Base-by-base conservation (phyloP, 2,329 filamentous ascomycete species). In the Rhynchosporium graminicola region DNA sequence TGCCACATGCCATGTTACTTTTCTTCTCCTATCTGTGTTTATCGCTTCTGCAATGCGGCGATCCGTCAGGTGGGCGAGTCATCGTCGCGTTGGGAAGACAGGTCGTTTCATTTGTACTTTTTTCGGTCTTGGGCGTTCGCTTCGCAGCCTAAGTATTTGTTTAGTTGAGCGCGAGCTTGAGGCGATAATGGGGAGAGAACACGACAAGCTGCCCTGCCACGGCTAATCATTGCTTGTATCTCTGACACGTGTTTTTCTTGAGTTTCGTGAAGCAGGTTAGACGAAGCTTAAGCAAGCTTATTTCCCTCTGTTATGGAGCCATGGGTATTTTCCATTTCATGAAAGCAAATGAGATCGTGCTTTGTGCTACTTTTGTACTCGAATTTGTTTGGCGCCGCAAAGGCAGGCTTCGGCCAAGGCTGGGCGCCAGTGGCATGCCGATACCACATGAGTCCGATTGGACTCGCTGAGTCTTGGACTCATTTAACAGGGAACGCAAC, bases 211-310 rank as follows among this genome's bases (percentile, higher is more conserved):
- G 50, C 28, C 38, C 26, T 54, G 38, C 4, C 15, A 20, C 33
- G 20, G 20, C 50, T 54, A 52, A 52, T 52, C 33, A 54, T 28
- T 54, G 50, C 50, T 54, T 54, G 33, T 38, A 54, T 26, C 38
- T 4, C 15, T n/a, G n/a, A 54, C 50, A 54, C 50, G 33, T 54
- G 50, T 36, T 20, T 46, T 40, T 42, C 9, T 36, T 36, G 33
- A 36, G 33, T 36, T 36, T 36, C 33, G 9, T 36, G 1, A 36
- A 54, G 38, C 50, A 54, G 20, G 33, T 40, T 36, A 9, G 31
- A 15, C 38, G 50, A 54, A 54, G 50, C 50, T 54, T 54, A 36
- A 28, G 50, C 33, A 54, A 36, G 50, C 50, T 54, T 52, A 52
- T 38, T 38, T 52, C 31, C 20, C 13, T 38, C n/a, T 54, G 5